Evolutionary conservation across 106 monocot genomes (phyloP).

Genomic region (Allium sativum): DNA sequence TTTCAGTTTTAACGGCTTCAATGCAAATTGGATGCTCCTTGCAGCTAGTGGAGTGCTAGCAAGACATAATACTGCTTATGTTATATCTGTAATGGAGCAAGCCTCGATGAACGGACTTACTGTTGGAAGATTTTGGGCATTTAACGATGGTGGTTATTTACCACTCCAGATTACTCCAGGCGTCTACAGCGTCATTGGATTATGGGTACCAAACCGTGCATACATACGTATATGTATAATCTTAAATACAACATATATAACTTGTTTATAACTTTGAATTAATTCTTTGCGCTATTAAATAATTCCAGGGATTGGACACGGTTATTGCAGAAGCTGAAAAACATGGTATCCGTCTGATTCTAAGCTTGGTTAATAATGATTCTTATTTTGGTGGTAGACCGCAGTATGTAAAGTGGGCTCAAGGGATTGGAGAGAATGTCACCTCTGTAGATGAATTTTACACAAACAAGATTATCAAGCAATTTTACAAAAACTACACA

Average conservation of each 20-base stretch:
- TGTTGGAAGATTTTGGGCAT: neutral
- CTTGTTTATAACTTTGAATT: too few species aligned
- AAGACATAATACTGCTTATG: neutral
- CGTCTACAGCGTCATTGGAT: neutral
- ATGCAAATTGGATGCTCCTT: neutral
- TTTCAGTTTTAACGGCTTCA: neutral
- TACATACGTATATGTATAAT: too few species aligned
- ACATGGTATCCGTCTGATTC: conserved; percentile 34
- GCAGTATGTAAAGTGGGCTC: conserved; percentile 56
- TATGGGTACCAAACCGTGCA: too few species aligned
- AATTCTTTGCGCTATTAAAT: too few species aligned
- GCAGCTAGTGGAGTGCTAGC: neutral
- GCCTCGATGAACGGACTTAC: neutral
- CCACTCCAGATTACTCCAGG: neutral
- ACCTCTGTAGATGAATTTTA: too few species aligned
- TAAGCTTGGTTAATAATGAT: conserved; percentile 51
- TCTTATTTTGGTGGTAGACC: conserved; percentile 50
- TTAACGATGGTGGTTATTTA: neutral
- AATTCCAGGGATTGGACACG: conserved; percentile 50
- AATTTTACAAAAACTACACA: too few species aligned
- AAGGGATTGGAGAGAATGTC: conserved; percentile 31
- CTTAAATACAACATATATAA: too few species aligned
- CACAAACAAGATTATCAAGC: too few species aligned
- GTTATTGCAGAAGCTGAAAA: conserved; percentile 40
- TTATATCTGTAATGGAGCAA: neutral